These are phyloP conservation scores for Trichoderma guizhouense DNA, from an alignment of 2,329 filamentous ascomycete species.

Conservation along the genomic window DNA sequence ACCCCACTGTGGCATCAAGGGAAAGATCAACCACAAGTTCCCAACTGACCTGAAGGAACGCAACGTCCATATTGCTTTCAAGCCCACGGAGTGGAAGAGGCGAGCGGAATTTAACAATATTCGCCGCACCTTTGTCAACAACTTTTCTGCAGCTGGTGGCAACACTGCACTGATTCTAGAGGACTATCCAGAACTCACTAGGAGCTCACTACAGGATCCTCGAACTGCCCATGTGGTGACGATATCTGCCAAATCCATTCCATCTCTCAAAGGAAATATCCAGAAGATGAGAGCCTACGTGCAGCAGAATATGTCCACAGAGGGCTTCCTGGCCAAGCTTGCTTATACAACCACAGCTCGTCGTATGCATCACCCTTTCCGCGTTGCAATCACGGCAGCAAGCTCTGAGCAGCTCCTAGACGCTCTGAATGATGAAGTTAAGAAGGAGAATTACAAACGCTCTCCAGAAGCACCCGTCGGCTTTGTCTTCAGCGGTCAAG, in stretches of 20 bases:
- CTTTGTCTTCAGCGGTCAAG: constrained; percentile 48
- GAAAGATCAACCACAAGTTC: constrained; percentile 55
- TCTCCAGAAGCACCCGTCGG: constrained; percentile 28
- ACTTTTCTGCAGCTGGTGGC: constrained; percentile 68
- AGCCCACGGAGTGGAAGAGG: not conserved
- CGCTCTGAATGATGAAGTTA: not conserved
- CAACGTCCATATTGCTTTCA: constrained; percentile 40
- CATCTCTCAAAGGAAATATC: constrained; percentile 1
- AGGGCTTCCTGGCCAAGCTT: constrained; percentile 39
- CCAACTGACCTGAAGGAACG: constrained; percentile 55
- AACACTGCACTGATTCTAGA: constrained; percentile 67
- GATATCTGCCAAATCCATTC: constrained; percentile 13
- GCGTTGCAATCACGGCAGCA: constrained; percentile 48
- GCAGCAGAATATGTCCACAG: not conserved
- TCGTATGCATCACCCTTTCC: constrained; percentile 56
- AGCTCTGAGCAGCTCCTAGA: constrained; percentile 28
- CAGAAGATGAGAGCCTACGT: not conserved
- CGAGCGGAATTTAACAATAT: constrained; percentile 31
- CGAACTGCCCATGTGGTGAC: constrained; percentile 4
- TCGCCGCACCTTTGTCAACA: constrained; percentile 48
- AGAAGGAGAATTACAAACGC: constrained; percentile 28
- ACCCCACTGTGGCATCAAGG: constrained; percentile 64
- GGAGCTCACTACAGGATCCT: not conserved
- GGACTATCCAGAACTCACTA: constrained; percentile 38
- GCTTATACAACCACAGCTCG: constrained; percentile 66